Evolutionary conservation across 768 basidiomycete species (phyloP).

Genomic region (Arthromyces matolae): DNA sequence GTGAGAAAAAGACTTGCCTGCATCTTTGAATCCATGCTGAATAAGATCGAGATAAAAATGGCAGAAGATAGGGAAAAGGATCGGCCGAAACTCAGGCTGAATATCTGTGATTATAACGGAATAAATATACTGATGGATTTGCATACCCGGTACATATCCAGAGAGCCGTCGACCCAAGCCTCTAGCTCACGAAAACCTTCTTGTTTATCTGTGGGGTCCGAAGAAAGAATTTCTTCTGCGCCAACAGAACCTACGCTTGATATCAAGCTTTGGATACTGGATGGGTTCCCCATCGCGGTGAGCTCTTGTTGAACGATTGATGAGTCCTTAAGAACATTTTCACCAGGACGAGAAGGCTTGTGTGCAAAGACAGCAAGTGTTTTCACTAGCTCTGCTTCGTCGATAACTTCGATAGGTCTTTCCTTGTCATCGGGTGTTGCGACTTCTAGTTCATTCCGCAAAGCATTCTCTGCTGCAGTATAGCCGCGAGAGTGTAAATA

Average conservation of each 20-base stretch:
- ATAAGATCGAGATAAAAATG: slow-evolving; percentile 97
- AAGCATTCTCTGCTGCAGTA: slow-evolving; percentile 43
- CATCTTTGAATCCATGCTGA: slow-evolving; percentile 84
- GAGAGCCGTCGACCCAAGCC: slow-evolving; percentile 84
- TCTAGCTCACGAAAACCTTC: slow-evolving; percentile 85
- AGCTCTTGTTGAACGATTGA: slow-evolving; percentile 65
- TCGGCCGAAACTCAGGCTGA: slow-evolving; percentile 89
- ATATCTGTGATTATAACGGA: not conserved
- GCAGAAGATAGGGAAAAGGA: slow-evolving; percentile 93
- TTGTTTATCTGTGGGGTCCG: slow-evolving; percentile 82
- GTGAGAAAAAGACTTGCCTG: slow-evolving; percentile 51
- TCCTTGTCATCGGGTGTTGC: slow-evolving; percentile 41
- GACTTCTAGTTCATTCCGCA: slow-evolving; percentile 41
- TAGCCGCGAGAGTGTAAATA: slow-evolving; percentile 50
- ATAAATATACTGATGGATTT: not conserved
- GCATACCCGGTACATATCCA: slow-evolving; percentile 87
- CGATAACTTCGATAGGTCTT: slow-evolving; percentile 39
- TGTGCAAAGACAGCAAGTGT: slow-evolving; percentile 64
- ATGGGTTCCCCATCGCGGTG: slow-evolving; percentile 62
- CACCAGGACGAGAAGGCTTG: slow-evolving; percentile 61
- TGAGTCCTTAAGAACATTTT: slow-evolving; percentile 69
- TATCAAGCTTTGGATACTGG: slow-evolving; percentile 72
- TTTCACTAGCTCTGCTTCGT: slow-evolving; percentile 50
- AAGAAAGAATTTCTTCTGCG: slow-evolving; percentile 75
- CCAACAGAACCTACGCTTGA: slow-evolving; percentile 76